Evolutionary conservation across 768 basidiomycete genomes (phyloP).

Genomic region (Pholiota microspora): DNA sequence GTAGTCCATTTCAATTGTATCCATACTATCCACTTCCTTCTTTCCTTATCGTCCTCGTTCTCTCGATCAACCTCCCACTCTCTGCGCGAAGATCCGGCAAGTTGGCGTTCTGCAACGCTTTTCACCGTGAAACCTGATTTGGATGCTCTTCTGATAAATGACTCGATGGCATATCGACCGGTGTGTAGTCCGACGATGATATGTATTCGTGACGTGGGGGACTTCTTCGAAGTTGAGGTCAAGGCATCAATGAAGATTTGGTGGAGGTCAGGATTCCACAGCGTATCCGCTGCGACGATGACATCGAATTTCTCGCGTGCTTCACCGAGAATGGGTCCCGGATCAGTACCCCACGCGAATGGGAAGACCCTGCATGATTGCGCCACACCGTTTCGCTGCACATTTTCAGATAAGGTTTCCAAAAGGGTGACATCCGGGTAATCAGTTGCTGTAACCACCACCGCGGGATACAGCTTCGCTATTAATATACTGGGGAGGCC

Average conservation of each 20-base stretch:
- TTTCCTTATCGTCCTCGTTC: conserved; percentile 62
- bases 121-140: conserved; percentile 45
- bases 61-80: conserved; percentile 53
- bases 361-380: conserved; percentile 51
- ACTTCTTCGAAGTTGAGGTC: conserved; percentile 40
- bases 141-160: conserved; percentile 46
- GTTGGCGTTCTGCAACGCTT: conserved; percentile 46
- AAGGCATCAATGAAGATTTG: conserved; percentile 52
- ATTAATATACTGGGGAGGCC: conserved; percentile 73
- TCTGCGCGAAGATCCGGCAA: conserved; percentile 35
- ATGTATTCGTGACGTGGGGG: conserved; percentile 48
- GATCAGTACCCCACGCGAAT: conserved; percentile 65
- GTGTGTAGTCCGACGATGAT: conserved; percentile 78
- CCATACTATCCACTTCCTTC: conserved; percentile 74
- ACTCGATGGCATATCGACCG: conserved; percentile 66
- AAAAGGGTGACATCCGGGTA: conserved; percentile 70
- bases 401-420: conserved; percentile 53
- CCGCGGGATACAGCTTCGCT: conserved; percentile 42
- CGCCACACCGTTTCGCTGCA: conserved; percentile 47
- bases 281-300: conserved; percentile 70
- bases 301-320: conserved; percentile 48
- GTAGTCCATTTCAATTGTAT: conserved; percentile 50
- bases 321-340: conserved; percentile 24
- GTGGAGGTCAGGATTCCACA: conserved; percentile 73
- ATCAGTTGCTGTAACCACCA: conserved; percentile 57